Base-by-base conservation (phyloP, 495 filamentous ascomycete genomes). In the Penicillium cosmopolitanum region DNA sequence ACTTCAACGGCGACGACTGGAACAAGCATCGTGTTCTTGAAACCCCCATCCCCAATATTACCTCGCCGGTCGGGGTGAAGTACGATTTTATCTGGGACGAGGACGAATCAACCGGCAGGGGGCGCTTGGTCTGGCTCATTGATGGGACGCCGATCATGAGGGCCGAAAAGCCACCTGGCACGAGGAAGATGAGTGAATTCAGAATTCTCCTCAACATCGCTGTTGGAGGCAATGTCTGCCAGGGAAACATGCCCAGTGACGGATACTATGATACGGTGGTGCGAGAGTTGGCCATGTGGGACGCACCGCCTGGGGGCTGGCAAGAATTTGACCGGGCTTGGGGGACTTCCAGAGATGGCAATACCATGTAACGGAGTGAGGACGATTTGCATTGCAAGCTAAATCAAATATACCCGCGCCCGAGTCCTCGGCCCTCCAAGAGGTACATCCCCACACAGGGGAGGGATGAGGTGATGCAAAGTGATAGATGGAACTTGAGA, bases 1-100 rank as follows among this genome's bases (percentile, higher is more conserved):
- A 70, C 57, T 67, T 67, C 52, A 65, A 67, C 36, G 65, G 65
- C 42, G 13, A 67, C 55, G 64, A 69, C 59, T 69, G 67, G 67
- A 51, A 69, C 52, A 70, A 70, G 65, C 67, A 70, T 65, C 65
- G 65, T 23, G 67, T 67, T 46, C 65, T 70, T 10, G 67, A 67
- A 57, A 67, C 67, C 38, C 62, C 65, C 25, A 67, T 67, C 48
- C 67, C 65, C 23, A 63, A 65, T 16, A 65, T 70, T 57, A 65
- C 47, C 57, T 65, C 67, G 52, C 62, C 62, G 54, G 42, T 12
- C 50, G 65, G 65, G 4, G 67, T 70, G 54, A 62, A 34, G 43
- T 70, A 70, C 43, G 65, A 70, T 61, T 67, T 70, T 21, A 65
- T 70, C 44, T 70, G 67, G 67, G 65, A 70, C 10, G 65, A 70